These are phyloP conservation scores for Psilocybe mexicana DNA, from an alignment of 1,284 basidiomycete species.

Conservation along the genomic window DNA sequence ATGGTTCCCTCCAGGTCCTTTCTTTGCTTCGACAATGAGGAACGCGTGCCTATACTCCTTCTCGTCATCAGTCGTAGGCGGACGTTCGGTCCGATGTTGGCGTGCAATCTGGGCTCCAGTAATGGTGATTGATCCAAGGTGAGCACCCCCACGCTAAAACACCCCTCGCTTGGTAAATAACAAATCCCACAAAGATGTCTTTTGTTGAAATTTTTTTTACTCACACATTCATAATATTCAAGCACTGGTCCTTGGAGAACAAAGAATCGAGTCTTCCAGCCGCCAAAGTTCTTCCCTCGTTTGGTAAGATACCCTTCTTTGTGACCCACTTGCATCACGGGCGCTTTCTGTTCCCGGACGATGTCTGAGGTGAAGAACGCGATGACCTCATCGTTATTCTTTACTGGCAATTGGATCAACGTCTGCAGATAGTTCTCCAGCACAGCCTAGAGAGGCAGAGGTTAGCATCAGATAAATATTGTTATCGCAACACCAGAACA, in stretches of 20 bases:
- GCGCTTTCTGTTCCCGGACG: constrained; percentile 70
- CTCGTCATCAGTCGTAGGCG: constrained; percentile 71
- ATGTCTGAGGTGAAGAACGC: constrained; percentile 92
- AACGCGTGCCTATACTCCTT: constrained; percentile 97
- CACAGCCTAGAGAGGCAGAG: constrained; percentile 51
- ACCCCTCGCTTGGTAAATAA: constrained; percentile 15
- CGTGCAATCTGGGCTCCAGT: constrained; percentile 85
- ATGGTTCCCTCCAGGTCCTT: constrained; percentile 67
- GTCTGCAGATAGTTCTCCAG: constrained; percentile 88
- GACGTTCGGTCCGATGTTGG: constrained; percentile 54
- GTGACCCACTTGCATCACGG: constrained; percentile 78
- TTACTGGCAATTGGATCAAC: constrained; percentile 81
- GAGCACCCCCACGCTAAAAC: constrained; percentile 81
- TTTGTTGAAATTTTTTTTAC: constrained; percentile 33
- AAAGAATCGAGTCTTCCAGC: constrained; percentile 95
- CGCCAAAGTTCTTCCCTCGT: constrained; percentile 94
- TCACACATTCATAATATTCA: constrained; percentile 93
- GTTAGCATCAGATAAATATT: constrained; percentile 8
- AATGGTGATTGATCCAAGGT: constrained; percentile 87
- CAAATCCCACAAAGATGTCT: constrained; percentile 14
- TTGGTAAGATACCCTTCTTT: constrained; percentile 98
- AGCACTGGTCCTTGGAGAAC: constrained; percentile 85
- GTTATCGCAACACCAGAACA: constrained; percentile 11
- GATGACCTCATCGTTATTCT: constrained; percentile 88
- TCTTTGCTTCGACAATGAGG: constrained; percentile 88